Conservation (phyloP, 495 filamentous ascomycete species). For the Daldinia loculata region DNA sequence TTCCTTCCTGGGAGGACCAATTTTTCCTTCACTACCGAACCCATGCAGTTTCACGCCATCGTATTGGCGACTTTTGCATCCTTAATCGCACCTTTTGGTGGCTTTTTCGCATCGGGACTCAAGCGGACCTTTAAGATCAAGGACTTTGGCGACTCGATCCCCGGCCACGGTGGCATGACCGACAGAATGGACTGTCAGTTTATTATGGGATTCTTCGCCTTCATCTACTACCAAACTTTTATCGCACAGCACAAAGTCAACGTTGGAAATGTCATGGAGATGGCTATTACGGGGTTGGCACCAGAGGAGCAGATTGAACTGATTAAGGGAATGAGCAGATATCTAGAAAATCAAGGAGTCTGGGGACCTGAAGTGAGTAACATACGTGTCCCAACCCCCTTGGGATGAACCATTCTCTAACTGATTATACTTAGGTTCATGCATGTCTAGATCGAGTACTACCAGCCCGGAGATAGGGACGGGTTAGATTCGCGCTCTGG, state of each 20-base stretch:
- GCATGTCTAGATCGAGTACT: conserved; percentile 42
- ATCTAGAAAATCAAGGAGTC: conserved; percentile 84
- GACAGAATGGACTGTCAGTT: conserved; percentile 99
- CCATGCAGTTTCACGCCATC: conserved; percentile 95
- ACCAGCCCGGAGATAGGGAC: conserved; percentile 38
- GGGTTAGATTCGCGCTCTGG: conserved; percentile 10
- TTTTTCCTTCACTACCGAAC: conserved; percentile 70
- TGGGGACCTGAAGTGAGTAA: conserved; percentile 67
- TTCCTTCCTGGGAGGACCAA: conserved; percentile 63
- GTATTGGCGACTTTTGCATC: conserved; percentile 93
- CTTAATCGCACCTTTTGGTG: conserved; percentile 96
- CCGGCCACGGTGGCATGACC: conserved; percentile 97
- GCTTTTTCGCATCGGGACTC: conserved; percentile 97
- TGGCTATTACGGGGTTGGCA: conserved; percentile 82
- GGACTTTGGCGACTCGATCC: conserved; percentile 98
- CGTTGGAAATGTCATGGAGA: conserved; percentile 86
- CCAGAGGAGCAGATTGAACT: conserved; percentile 90
- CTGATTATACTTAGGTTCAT: conserved; percentile 32
- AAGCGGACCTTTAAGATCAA: conserved; percentile 99
- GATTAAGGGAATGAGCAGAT: conserved; percentile 80
- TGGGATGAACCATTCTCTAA: background rate
- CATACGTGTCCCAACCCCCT: background rate
- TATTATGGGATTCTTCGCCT: conserved; percentile 99
- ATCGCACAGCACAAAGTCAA: conserved; percentile 85
- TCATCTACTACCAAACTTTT: conserved; percentile 98